Conservation (phyloP, 495 filamentous ascomycete species). For the Aspergillus taichungensis region DNA sequence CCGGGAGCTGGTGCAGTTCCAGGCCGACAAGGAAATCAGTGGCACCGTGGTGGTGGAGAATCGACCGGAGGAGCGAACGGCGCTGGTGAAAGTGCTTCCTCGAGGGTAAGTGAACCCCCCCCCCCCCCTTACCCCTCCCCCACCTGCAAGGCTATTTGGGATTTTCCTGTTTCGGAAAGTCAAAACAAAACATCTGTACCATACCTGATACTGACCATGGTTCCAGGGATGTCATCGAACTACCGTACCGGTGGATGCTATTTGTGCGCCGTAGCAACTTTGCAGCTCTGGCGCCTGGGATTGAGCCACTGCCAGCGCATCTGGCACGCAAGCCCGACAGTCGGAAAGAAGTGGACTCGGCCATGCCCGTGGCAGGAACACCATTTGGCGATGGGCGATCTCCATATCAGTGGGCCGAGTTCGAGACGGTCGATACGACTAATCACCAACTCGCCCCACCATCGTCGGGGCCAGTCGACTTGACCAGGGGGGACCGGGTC, state of each 20-base stretch:
- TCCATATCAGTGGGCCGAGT: slow-evolving; percentile 72
- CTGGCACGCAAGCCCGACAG: slow-evolving; percentile 40
- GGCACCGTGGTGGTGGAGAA: slow-evolving; percentile 87
- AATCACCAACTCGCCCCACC: slow-evolving; percentile 34
- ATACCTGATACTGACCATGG: no score
- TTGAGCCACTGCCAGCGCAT: slow-evolving; percentile 51
- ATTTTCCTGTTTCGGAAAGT: slow-evolving; percentile 10
- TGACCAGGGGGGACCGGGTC: slow-evolving; percentile 60
- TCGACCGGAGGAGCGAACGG: slow-evolving; percentile 48
- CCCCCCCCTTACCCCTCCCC: slow-evolving; percentile 19
- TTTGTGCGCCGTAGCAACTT: slow-evolving; percentile 46
- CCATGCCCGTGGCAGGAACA: slow-evolving; percentile 45
- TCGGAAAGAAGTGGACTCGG: slow-evolving; percentile 40
- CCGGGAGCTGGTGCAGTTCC: slow-evolving; percentile 79
- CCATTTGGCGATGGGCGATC: slow-evolving; percentile 49
- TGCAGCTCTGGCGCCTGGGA: slow-evolving; percentile 41
- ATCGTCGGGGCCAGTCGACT: slow-evolving; percentile 50
- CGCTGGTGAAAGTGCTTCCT: slow-evolving; percentile 79
- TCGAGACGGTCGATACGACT: slow-evolving; percentile 49
- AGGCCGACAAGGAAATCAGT: slow-evolving; percentile 83
- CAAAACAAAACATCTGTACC: no score
- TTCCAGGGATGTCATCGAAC: slow-evolving; percentile 41
- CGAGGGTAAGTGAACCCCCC: slow-evolving; percentile 57
- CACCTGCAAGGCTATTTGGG: slow-evolving; percentile 7
- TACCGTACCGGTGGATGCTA: slow-evolving; percentile 48